These are phyloP conservation scores for Phialophora chinensis DNA, from an alignment of 2,329 filamentous ascomycete genomes.

Conservation along the genomic window DNA sequence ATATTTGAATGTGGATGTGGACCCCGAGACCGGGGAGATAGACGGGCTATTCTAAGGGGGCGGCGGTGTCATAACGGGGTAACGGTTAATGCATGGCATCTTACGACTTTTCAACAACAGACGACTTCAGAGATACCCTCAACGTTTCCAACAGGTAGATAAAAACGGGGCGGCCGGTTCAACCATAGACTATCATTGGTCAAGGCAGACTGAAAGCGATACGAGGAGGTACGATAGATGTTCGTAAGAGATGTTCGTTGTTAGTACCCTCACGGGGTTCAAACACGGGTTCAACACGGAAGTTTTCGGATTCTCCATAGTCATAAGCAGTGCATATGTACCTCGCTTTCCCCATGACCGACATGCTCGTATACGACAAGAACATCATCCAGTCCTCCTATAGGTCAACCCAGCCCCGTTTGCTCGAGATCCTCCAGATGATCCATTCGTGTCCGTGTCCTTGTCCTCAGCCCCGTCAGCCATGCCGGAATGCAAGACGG, in stretches of 20 bases:
- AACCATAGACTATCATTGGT: background rate
- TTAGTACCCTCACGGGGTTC: background rate
- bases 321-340: too few species aligned
- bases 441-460: too few species aligned
- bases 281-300: slow-evolving; percentile 5
- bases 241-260: background rate
- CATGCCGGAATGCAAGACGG: background rate
- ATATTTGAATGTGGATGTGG: slow-evolving; percentile 89
- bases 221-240: too few species aligned
- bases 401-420: too few species aligned
- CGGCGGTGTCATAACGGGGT: background rate
- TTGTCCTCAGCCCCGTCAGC: background rate
- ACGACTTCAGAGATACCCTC: slow-evolving; percentile 19
- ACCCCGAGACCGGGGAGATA: slow-evolving; percentile 82
- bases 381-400: too few species aligned
- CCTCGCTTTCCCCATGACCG: too few species aligned
- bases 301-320: background rate
- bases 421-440: too few species aligned
- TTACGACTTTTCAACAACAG: slow-evolving; percentile 20
- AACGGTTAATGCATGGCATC: slow-evolving; percentile 11
- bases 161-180: background rate
- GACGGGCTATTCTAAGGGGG: slow-evolving; percentile 76
- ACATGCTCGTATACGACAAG: too few species aligned
- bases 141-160: slow-evolving; percentile 15
- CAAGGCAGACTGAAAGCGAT: background rate